Conservation (phyloP, 441 rosid genomes). For the Metrosideros polymorpha region DNA sequence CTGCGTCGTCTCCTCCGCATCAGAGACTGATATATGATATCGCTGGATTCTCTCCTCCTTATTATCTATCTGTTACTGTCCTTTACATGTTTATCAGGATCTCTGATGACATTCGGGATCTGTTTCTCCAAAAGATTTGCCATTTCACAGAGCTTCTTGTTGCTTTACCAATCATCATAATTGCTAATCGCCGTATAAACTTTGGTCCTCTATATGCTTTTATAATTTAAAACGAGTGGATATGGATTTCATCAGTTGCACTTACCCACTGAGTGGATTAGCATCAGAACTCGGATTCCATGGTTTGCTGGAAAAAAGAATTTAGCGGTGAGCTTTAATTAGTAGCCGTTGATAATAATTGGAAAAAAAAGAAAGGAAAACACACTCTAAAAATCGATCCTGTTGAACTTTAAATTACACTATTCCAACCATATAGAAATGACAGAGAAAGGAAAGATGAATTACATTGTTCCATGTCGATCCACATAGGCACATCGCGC, state of each 20-base stretch:
- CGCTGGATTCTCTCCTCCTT: neutral
- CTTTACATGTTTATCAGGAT: neutral
- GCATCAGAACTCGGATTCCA: neutral
- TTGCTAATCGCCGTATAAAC: neutral
- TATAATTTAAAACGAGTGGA: neutral
- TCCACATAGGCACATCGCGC: too few species aligned
- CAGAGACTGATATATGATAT: neutral
- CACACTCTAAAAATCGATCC: neutral
- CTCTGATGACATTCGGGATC: neutral
- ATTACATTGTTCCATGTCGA: too few species aligned
- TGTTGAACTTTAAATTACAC: too few species aligned
- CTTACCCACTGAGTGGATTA: neutral
- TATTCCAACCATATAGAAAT: too few species aligned
- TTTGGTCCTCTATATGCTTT: neutral
- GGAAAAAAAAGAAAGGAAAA: neutral
- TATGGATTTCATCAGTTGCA: neutral
- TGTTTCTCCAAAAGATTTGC: neutral
- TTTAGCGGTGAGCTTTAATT: neutral
- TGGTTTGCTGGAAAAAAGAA: neutral
- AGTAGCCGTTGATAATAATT: neutral
- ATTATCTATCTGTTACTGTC: neutral
- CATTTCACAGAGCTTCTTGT: neutral
- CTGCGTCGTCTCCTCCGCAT: neutral
- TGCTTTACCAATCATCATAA: neutral
- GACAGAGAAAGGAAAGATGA: too few species aligned